These are phyloP conservation scores for Pistacia vera DNA, from an alignment of 345 rosid species.

Conservation along the genomic window DNA sequence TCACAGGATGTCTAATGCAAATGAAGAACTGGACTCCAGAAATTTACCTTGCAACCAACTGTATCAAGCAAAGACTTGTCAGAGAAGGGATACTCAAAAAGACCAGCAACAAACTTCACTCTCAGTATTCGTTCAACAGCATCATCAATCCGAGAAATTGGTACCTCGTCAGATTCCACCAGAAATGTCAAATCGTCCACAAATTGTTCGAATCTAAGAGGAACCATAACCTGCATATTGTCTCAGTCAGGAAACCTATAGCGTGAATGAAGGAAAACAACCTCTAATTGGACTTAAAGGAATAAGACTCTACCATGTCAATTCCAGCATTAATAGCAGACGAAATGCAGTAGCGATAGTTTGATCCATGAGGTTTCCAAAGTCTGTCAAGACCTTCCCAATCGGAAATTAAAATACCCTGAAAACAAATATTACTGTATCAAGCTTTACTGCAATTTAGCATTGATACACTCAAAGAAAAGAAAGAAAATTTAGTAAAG, in stretches of 20 bases:
- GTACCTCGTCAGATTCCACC: conserved; percentile 79
- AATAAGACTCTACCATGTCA: conserved; percentile 64
- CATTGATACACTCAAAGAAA: not conserved
- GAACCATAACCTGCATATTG: conserved; percentile 76
- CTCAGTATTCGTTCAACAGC: conserved; percentile 85
- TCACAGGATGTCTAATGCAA: conserved; percentile 2
- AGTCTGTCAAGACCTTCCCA: conserved; percentile 83
- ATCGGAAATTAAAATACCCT: conserved; percentile 86
- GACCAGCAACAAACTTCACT: conserved; percentile 84
- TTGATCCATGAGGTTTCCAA: conserved; percentile 58
- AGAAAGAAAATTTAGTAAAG: not conserved
- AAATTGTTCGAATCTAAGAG: conserved; percentile 56
- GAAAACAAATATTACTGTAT: conserved; percentile 30
- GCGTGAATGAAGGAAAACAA: conserved; percentile 15
- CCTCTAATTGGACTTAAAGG: not conserved
- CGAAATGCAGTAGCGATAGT: conserved; percentile 63
- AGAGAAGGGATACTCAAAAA: conserved; percentile 71
- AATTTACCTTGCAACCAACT: conserved; percentile 82
- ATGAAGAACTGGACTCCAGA: not conserved
- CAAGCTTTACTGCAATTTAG: not conserved
- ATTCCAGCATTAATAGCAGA: conserved; percentile 83
- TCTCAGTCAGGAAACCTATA: conserved; percentile 19
- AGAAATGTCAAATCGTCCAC: conserved; percentile 48
- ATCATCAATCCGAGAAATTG: conserved; percentile 66
- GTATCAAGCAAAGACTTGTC: conserved; percentile 61